phyloP scores from a whole-genome alignment of 257 asterid genomes.

The Datura wrightii region DNA sequence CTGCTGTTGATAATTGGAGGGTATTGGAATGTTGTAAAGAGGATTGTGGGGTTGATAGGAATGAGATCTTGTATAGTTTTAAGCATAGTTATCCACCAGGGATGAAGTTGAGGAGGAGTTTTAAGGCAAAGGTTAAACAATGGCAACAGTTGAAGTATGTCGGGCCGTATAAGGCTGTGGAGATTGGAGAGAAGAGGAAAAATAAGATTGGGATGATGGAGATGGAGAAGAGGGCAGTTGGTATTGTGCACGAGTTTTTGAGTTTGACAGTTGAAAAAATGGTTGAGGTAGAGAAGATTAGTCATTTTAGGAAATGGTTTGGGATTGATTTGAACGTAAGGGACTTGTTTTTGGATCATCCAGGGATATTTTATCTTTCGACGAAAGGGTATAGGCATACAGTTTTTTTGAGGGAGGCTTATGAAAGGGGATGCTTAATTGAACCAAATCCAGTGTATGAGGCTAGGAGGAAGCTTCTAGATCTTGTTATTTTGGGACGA shows the following conservation, averaged over 20 bases:
- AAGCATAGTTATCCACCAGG: slow-evolving; percentile 84
- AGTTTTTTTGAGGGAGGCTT: slow-evolving; percentile 85
- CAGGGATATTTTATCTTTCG: slow-evolving; percentile 85
- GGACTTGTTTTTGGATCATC: slow-evolving; percentile 88
- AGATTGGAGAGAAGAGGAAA: slow-evolving; percentile 46
- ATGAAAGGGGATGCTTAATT: slow-evolving; percentile 84
- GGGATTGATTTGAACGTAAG: slow-evolving; percentile 83
- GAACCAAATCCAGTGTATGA: slow-evolving; percentile 76
- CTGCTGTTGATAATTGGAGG: slow-evolving; percentile 84
- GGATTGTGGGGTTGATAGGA: slow-evolving; percentile 60
- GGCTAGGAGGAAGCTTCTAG: slow-evolving; percentile 80
- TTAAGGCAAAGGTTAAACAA: slow-evolving; percentile 68
- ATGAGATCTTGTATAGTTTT: slow-evolving; percentile 59
- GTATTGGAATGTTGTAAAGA: slow-evolving; percentile 70
- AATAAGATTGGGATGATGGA: slow-evolving; percentile 50
- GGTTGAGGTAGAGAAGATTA: slow-evolving; percentile 96
- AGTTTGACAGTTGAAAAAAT: slow-evolving; percentile 92
- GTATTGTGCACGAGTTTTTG: slow-evolving; percentile 86
- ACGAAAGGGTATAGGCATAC: slow-evolving; percentile 85
- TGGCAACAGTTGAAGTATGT: slow-evolving; percentile 78
- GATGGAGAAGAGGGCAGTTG: slow-evolving; percentile 89
- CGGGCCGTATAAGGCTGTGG: slow-evolving; percentile 76
- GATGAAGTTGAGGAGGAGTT: slow-evolving; percentile 73
- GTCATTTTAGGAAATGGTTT: slow-evolving; percentile 89
- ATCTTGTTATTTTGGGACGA: slow-evolving; percentile 74